Conservation (phyloP, 371 early-diverging fungal species). For the Capillidium heterosporum region DNA sequence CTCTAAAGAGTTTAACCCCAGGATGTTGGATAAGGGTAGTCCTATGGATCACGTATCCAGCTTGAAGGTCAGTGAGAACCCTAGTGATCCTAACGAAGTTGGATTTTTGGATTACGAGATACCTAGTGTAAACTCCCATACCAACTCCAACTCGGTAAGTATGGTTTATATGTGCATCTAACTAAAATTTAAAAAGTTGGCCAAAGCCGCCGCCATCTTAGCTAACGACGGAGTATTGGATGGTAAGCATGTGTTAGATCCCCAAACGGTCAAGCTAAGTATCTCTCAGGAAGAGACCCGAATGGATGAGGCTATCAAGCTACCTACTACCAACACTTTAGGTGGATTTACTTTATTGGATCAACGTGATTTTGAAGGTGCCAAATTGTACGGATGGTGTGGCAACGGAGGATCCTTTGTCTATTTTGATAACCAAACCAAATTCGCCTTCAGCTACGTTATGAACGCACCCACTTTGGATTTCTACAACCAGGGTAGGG, state of each 20-base stretch:
- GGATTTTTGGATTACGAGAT: background rate
- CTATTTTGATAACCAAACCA: conserved; percentile 27
- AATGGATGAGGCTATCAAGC: no score
- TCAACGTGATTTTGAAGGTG: conserved; percentile 9
- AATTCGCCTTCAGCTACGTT: conserved; percentile 30
- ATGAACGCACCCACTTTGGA: conserved; percentile 12
- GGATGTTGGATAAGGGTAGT: background rate
- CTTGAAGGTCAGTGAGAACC: background rate
- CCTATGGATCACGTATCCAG: background rate
- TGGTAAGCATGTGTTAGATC: no score
- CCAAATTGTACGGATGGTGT: conserved; percentile 24
- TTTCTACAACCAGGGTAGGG: no score
- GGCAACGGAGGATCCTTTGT: conserved; percentile 33
- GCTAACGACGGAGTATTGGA: background rate
- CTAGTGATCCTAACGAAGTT: background rate
- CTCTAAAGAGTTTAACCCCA: background rate
- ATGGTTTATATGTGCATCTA: background rate
- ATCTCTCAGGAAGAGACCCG: no score
- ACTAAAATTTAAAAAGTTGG: background rate
- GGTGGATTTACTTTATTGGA: conserved; percentile 13
- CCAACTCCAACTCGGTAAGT: background rate
- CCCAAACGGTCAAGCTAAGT: no score
- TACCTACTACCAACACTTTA: background rate
- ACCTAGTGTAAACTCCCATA: background rate
- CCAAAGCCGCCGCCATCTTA: background rate